These are phyloP conservation scores for Podila clonocystis DNA, from an alignment of 192 early-diverging fungal species.

Conservation along the genomic window DNA sequence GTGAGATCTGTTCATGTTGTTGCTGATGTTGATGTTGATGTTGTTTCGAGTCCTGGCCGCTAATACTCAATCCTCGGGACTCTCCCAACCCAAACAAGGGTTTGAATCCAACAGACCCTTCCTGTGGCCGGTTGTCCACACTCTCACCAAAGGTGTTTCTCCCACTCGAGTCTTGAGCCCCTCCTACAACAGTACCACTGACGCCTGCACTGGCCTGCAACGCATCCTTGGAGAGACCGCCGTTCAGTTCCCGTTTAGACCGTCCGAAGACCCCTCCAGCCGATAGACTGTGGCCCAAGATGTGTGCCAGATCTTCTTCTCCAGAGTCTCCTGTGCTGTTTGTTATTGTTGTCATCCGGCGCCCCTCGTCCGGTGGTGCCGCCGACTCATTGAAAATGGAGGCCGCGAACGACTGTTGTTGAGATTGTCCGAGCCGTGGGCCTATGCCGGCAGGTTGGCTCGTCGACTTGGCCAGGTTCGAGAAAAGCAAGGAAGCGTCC, in stretches of 20 bases:
- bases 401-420: not conserved
- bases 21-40: not conserved
- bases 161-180: not conserved
- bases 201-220: slow-evolving; percentile 8
- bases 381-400: not conserved
- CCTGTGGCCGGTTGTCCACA: slow-evolving; percentile 1
- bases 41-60: not conserved
- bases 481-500: not conserved
- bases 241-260: slow-evolving; percentile 15
- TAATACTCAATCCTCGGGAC: slow-evolving; percentile 12
- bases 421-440: not conserved
- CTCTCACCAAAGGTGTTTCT: slow-evolving; percentile 5
- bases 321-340: slow-evolving; percentile 1
- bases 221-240: slow-evolving; percentile 7
- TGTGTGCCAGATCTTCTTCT: slow-evolving; percentile 37
- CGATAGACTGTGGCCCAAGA: slow-evolving; percentile 35
- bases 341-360: not conserved
- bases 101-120: slow-evolving; percentile 28
- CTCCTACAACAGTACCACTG: not conserved
- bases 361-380: slow-evolving; percentile 9
- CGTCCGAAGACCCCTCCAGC: slow-evolving; percentile 30
- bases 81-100: slow-evolving; percentile 31
- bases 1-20: slow-evolving; percentile 9
- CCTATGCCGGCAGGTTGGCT: not conserved
- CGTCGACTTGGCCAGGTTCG: not conserved